Base-by-base conservation (phyloP, 495 filamentous ascomycete species). In the Haplographium delicatum region DNA sequence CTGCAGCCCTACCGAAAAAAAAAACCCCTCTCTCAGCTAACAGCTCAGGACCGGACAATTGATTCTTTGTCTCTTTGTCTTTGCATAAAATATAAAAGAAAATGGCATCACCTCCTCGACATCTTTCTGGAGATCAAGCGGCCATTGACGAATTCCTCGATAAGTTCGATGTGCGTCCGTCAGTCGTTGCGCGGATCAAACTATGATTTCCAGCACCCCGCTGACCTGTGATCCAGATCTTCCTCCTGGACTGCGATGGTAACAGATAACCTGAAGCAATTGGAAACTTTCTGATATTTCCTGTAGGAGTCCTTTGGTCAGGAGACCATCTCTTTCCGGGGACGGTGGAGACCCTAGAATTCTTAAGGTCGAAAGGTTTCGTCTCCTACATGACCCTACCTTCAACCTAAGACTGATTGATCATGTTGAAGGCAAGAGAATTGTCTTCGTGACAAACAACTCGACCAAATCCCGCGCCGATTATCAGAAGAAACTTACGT, bases 371-470 rank as follows among this genome's bases (percentile, higher is more conserved):
- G 20, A 84, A 76, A 80, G 89, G 90, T 94, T 65, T 43, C 64
- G 27, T 6, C 18, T 13, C 25, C 28, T 22, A 26, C 16, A 35
- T n/a, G n/a, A 50, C 11, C 23, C 18, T 30, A 40, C 16, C 15
- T 8, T 25, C 6, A 1, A 41, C 34, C 13, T 10, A 4, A 44
- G 26, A 13, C 23, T 15, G 6, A 9, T 34, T 25, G 41, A 49
- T 68, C 30, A 62, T 16, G 22, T 9, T 7, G 3, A 23, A 93
- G 90, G 88, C 47, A 99, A 99, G 66, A 86, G 83, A 67, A 72
- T 93, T 15, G 82, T 99, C 51, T 99, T 99, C 64, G 93, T 99
- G 38, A 97, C 93, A 3, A 99, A 99, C 68, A 99, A 99, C 75
- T 94, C 88, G 64, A 97, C 93, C 23, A 97, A 97, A 65, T 95